These are phyloP conservation scores for Apostasia ramifera DNA, from an alignment of 106 monocot genomes.

Conservation along the genomic window DNA sequence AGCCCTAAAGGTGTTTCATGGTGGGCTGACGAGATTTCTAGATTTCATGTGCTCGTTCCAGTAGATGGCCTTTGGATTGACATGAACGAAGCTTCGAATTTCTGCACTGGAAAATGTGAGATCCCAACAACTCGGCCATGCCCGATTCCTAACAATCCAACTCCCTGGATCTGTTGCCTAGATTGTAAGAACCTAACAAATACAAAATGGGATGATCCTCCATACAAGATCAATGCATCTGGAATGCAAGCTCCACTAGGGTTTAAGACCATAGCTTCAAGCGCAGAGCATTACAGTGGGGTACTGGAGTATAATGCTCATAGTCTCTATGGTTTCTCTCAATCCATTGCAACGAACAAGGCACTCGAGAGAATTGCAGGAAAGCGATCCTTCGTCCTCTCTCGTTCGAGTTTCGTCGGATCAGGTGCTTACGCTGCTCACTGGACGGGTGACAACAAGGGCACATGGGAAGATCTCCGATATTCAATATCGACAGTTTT, in stretches of 20 bases:
- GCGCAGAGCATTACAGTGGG: constrained; percentile 66
- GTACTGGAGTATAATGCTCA: constrained; percentile 92
- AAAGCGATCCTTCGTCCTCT: constrained; percentile 82
- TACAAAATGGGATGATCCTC: constrained; percentile 84
- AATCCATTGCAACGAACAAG: constrained; percentile 71
- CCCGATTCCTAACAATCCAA: constrained; percentile 27
- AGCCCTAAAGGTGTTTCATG: constrained; percentile 66
- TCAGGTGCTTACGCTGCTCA: constrained; percentile 81
- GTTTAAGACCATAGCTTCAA: constrained; percentile 90
- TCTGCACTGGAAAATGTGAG: constrained; percentile 81
- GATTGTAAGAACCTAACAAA: constrained; percentile 87
- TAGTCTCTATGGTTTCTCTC: constrained; percentile 84
- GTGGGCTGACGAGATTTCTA: constrained; percentile 77
- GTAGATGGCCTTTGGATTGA: constrained; percentile 98
- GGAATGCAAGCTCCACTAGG: constrained; percentile 49
- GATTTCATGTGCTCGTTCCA: constrained; percentile 76
- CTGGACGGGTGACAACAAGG: constrained; percentile 98
- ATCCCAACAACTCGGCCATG: constrained; percentile 53
- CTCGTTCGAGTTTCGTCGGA: constrained; percentile 80
- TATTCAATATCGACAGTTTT: constrained; percentile 88
- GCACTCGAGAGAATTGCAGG: constrained; percentile 50
- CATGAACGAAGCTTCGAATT: constrained; percentile 95
- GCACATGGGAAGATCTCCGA: constrained; percentile 79
- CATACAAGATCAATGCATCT: constrained; percentile 92
- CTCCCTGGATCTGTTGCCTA: constrained; percentile 84